phyloP scores from a whole-genome alignment of 2,329 filamentous ascomycete genomes.

The Trichophaea hybrida region DNA sequence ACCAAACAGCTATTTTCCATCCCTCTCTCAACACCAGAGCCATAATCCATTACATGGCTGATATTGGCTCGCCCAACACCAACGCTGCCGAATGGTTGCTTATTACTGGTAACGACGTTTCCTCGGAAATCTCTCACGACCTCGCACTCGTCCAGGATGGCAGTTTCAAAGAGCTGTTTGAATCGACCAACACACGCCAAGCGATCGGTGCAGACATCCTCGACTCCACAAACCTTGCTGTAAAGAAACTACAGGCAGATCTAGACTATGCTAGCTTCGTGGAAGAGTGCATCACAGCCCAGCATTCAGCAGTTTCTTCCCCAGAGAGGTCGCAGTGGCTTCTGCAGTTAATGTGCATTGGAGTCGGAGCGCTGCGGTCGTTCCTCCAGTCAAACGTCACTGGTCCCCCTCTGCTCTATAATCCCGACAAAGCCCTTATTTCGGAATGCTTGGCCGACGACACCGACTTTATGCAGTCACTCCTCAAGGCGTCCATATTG shows the following conservation, averaged over 20 bases:
- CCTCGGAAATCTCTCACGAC: background rate
- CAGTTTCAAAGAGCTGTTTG: constrained; percentile 4
- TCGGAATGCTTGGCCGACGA: constrained; percentile 31
- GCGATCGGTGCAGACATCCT: background rate
- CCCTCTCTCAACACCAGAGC: background rate
- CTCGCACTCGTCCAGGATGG: constrained; percentile 2
- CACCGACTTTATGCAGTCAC: constrained; percentile 33
- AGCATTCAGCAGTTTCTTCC: background rate
- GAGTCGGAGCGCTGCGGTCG: constrained; percentile 54
- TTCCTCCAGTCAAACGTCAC: constrained; percentile 83
- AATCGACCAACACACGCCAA: background rate
- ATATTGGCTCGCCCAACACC: background rate
- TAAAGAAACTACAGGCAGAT: constrained; percentile 2
- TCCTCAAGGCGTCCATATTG: constrained; percentile 43
- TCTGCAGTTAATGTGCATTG: constrained; percentile 39
- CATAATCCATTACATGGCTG: background rate
- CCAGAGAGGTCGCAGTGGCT: background rate
- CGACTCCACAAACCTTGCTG: constrained; percentile 2
- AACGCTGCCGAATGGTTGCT: constrained; percentile 1
- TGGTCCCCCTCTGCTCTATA: constrained; percentile 59
- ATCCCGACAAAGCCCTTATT: constrained; percentile 38
- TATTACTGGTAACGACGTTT: background rate
- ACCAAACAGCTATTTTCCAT: background rate
- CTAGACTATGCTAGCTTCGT: constrained; percentile 16
- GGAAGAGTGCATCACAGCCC: background rate